Evolutionary conservation across 306 rosid genomes (phyloP).

Genomic region (Alnus rubra): DNA sequence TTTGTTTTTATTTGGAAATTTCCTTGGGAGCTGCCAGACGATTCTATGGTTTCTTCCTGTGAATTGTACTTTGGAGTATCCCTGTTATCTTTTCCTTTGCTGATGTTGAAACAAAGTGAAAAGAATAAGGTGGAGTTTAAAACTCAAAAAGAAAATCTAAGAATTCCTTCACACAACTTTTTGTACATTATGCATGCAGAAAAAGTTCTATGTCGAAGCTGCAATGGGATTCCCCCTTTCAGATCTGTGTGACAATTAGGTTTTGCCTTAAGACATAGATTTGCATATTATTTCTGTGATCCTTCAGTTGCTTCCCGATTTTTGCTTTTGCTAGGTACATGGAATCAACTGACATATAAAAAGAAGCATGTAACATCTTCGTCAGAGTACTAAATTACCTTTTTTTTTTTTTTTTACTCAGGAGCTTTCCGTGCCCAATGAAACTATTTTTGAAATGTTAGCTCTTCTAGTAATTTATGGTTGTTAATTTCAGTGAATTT

Average conservation of each 20-base stretch:
- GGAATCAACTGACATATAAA: not conserved
- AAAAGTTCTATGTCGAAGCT: not conserved
- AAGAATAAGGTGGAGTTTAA: not conserved
- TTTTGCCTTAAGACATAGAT: not conserved
- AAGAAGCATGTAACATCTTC: not conserved
- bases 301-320: not conserved
- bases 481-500: not conserved
- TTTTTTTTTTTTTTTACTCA: not conserved
- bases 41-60: constrained; percentile 15
- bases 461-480: no score
- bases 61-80: constrained; percentile 17
- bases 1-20: constrained; percentile 8
- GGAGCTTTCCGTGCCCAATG: constrained; percentile 3
- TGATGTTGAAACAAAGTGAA: constrained; percentile 19
- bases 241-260: not conserved
- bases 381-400: not conserved
- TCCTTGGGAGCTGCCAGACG: constrained; percentile 20
- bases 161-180: not conserved
- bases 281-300: constrained; percentile 1
- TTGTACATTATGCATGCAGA: not conserved
- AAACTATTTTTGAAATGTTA: not conserved
- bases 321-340: not conserved
- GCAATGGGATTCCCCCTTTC: not conserved
- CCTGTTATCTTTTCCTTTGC: constrained; percentile 14
- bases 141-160: not conserved